Evolutionary conservation across 1,284 basidiomycete genomes (phyloP).

Genomic region (Microbotryomycetes sp.): DNA sequence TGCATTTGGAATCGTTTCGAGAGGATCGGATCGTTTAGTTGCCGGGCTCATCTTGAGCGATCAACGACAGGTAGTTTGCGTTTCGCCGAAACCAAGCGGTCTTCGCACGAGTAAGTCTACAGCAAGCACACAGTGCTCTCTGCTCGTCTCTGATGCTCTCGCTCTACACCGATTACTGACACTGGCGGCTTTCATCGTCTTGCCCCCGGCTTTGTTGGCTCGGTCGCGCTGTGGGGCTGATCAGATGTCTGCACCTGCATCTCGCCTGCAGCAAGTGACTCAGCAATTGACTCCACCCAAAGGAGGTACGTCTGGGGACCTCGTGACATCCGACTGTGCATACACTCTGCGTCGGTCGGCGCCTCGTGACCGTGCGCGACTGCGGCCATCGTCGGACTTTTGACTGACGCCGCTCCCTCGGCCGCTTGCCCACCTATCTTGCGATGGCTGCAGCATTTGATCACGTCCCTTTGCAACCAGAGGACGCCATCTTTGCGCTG

Average conservation of each 20-base stretch:
- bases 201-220: no score
- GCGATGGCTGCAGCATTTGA: conserved; percentile 35
- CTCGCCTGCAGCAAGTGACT: background rate
- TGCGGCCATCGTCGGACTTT: background rate
- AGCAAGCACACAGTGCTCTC: no score
- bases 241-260: background rate
- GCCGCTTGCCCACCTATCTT: background rate
- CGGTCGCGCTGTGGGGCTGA: no score
- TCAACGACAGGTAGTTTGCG: no score
- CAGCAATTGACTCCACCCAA: background rate
- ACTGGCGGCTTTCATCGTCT: no score
- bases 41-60: no score
- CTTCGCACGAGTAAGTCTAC: no score
- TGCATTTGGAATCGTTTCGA: no score
- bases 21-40: no score
- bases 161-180: no score
- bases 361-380: background rate
- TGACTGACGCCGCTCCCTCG: background rate
- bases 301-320: background rate
- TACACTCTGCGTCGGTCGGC: background rate
- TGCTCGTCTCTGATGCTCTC: no score
- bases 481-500: conserved; percentile 77
- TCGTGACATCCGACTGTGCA: background rate
- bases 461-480: conserved; percentile 63
- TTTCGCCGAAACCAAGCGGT: no score